Conservation (phyloP, 768 basidiomycete genomes). For the Tulasnella sp. region DNA sequence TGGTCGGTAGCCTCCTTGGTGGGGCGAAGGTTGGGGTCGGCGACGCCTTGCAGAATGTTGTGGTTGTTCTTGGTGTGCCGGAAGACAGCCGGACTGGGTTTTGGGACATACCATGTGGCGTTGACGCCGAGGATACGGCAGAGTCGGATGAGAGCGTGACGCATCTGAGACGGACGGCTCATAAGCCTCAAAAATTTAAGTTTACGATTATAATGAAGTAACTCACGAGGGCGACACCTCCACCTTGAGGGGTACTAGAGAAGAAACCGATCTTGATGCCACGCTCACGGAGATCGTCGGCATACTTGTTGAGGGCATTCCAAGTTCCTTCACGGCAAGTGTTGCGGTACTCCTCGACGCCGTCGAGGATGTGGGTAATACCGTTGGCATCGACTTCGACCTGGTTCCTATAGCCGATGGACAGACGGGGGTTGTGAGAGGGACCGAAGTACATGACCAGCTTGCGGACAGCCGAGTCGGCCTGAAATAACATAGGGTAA, state of each 20-base stretch:
- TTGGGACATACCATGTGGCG: conserved; percentile 83
- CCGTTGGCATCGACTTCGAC: conserved; percentile 84
- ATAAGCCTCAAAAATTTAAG: neutral
- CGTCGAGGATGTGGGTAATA: conserved; percentile 80
- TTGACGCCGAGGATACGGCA: conserved; percentile 75
- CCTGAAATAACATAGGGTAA: neutral
- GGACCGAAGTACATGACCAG: conserved; percentile 54
- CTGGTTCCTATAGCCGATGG: conserved; percentile 77
- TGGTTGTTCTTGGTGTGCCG: conserved; percentile 88
- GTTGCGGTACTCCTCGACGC: conserved; percentile 69
- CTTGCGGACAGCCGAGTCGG: conserved; percentile 78
- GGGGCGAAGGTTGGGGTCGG: conserved; percentile 69
- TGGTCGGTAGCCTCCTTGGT: conserved; percentile 71
- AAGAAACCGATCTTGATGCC: conserved; percentile 91
- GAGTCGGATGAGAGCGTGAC: conserved; percentile 88
- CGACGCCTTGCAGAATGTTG: conserved; percentile 92
- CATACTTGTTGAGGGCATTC: conserved; percentile 76
- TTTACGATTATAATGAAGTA: conserved; percentile 23
- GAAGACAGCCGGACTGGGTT: conserved; percentile 85
- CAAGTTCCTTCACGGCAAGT: conserved; percentile 71
- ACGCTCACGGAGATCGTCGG: conserved; percentile 78
- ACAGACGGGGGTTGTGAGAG: conserved; percentile 67
- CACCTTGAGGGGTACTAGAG: conserved; percentile 92
- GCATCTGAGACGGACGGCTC: conserved; percentile 55
- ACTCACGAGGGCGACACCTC: conserved; percentile 88